Evolutionary conservation across 2,329 filamentous ascomycete genomes (phyloP), one percentile per base, ranked within the genome.

Genomic region (Colletotrichum musicola): DNA sequence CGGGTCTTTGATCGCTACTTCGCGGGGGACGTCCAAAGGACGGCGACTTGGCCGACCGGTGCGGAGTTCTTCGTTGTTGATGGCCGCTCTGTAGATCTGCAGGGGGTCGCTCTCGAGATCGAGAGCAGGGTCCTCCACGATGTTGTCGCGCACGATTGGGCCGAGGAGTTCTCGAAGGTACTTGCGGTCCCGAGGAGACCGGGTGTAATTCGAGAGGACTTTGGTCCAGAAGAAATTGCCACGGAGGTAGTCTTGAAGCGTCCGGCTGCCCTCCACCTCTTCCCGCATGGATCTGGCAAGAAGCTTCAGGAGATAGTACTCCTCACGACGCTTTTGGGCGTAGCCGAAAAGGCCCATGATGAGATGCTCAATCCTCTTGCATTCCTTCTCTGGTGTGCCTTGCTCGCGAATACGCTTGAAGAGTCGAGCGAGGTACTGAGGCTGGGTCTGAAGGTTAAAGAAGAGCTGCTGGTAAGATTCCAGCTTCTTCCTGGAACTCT

Each of bases 331-430:
- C 84, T 98, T 99, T 79, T 99, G 96, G 1, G 96, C 95, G 76
- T 98, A 97, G 22, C 96, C 97, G 75, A 98, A 99, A 40, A 98
- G 85, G 10, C 94, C 93, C 94, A 99, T 98, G 81, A 97, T 93
- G 70, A 99, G 84, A 70, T 96, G 92, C 79, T 98, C 95, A 62
- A 97, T 92, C 58, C 94, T 90, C 81, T 97, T 97, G 78, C 90
- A 92, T 75, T 99, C 96, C 80, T 96, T 97, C 75, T 99, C 96
- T 0, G 94, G 85, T 1, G 93, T 93, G 49, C 92, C 93, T 74
- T 93, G 88, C 79, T 97, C 93, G 35, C 94, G 90, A 35, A 98
- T 82, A 50, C 92, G 89, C 77, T 90, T 91, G 85, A 98, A 98
- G 1, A 98, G 86, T 13, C 95, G 89, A 30, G 95, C 93, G 49